phyloP scores from a whole-genome alignment of 352 stramenopile genomes.

The Pythium brassicae region DNA sequence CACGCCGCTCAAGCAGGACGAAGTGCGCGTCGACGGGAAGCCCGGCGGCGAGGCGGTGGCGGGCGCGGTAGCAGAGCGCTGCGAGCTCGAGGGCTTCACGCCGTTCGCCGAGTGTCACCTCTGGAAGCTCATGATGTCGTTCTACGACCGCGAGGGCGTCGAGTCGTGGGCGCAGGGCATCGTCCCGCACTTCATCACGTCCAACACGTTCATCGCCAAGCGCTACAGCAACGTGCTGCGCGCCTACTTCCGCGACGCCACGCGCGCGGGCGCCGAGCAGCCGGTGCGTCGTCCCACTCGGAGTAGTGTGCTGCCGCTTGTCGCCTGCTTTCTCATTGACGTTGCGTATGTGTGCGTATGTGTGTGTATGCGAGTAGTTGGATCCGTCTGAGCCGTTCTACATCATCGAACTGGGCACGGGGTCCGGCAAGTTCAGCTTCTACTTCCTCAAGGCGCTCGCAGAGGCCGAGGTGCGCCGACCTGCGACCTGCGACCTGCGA shows the following conservation, averaged over 20 bases:
- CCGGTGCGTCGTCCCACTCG: slow-evolving; percentile 18
- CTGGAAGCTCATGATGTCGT: slow-evolving; percentile 96
- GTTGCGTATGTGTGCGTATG: too few species aligned
- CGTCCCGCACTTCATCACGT: slow-evolving; percentile 96
- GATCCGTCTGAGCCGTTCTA: slow-evolving; percentile 87
- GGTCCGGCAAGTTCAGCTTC: slow-evolving; percentile 94
- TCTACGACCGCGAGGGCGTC: slow-evolving; percentile 84
- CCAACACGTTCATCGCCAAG: slow-evolving; percentile 93
- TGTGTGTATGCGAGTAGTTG: slow-evolving; percentile 21
- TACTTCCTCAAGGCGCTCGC: slow-evolving; percentile 91
- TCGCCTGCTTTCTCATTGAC: too few species aligned
- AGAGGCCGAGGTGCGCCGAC: slow-evolving; percentile 35
- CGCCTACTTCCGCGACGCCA: slow-evolving; percentile 64
- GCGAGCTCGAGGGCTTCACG: slow-evolving; percentile 88
- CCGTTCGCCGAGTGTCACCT: slow-evolving; percentile 85
- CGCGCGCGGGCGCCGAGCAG: slow-evolving; percentile 22
- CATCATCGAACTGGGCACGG: slow-evolving; percentile 92
- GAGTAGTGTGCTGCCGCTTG: too few species aligned
- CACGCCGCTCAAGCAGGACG: not conserved
- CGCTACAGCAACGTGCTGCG: slow-evolving; percentile 76
- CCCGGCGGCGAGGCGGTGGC: not conserved
- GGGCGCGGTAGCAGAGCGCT: slow-evolving; percentile 26
- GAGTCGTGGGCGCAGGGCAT: slow-evolving; percentile 91
- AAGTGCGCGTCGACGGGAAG: not conserved
- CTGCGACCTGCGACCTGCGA: too few species aligned